Conservation (phyloP, 495 filamentous ascomycete genomes). For the Lasiosphaeriaceae sp. region DNA sequence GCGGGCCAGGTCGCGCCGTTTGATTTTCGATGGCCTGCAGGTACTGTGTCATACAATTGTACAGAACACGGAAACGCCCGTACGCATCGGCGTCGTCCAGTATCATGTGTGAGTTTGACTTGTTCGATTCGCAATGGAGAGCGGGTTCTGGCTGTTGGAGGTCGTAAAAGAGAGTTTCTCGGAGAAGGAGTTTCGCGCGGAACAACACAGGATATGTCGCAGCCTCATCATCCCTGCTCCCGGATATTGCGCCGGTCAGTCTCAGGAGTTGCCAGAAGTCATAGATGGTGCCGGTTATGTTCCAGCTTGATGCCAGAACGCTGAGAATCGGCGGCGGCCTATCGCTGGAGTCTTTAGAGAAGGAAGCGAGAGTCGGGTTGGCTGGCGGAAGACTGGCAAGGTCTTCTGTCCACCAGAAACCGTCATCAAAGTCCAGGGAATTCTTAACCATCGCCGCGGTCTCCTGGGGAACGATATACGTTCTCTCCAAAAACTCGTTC, state of each 20-base stretch:
- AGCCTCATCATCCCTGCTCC: conserved; percentile 37
- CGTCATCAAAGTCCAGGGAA: conserved; percentile 45
- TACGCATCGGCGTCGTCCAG: conserved; percentile 43
- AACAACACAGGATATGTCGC: conserved; percentile 41
- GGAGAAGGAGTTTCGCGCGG: conserved; percentile 45
- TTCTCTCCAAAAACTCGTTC: conserved; percentile 47
- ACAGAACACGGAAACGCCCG: conserved; percentile 41
- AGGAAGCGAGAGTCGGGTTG: conserved; percentile 39
- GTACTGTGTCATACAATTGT: conserved; percentile 45
- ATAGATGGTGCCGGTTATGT: conserved; percentile 37
- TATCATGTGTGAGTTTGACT: conserved; percentile 27
- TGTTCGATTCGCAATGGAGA: conserved; percentile 38
- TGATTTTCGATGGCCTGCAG: conserved; percentile 44
- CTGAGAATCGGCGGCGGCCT: conserved; percentile 40
- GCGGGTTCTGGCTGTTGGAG: conserved; percentile 45
- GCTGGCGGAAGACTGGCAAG: conserved; percentile 40
- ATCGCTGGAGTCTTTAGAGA: conserved; percentile 35
- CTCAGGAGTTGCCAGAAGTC: conserved; percentile 46
- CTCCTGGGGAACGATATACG: conserved; percentile 34
- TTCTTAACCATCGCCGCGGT: conserved; percentile 37
- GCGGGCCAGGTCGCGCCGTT: conserved; percentile 30
- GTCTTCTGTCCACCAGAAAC: conserved; percentile 52
- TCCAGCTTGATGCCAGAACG: conserved; percentile 46
- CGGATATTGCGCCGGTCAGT: conserved; percentile 39
- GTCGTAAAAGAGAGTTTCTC: conserved; percentile 48